Evolutionary conservation across 2,329 filamentous ascomycete genomes (phyloP), one percentile per base, ranked within the genome.

Genomic region (Microcera coccophila): DNA sequence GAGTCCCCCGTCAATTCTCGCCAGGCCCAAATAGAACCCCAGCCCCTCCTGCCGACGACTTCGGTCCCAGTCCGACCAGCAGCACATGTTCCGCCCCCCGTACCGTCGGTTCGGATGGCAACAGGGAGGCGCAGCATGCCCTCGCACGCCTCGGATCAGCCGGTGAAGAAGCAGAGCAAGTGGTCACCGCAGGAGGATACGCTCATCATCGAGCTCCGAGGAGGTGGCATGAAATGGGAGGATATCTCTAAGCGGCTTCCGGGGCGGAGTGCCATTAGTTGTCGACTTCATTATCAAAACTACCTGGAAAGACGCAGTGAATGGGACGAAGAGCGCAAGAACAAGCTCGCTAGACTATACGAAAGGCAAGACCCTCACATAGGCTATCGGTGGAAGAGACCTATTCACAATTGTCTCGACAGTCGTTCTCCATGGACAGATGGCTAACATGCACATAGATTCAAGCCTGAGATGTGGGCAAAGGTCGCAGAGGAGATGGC

Each of bases 381-480:
- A 17, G 15, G 8, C 8, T 18, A 8, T 8, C 11, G 18, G 8
- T 10, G 11, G 29, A 16, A 20, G 18, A 15, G 16, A 18, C 11
- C 8, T 32, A 19, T 17, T 35, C 16, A 10, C 33, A 35, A 35
- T 8, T 9, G 8, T 12, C 18, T 17, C 29, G 16, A 8, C 8
- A 18, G 18, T 26, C 12, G 22, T 12, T 20, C 18, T 19, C 29
- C 7, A 8, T 16, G 15, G 9, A 20, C 5, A 16, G 4, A 35
- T 18, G 4, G 33, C 54, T 62, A 44, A 62, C 50, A 44, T 24
- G 14, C 10, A 33, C 16, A 4, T 62, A 97, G 91, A 66, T 95
- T 96, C 74, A 96, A 96, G 68, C 82, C 87, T 50, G 90, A 97
- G 62, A 97, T 97, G 89, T 98, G 91, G 91, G 83, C 87, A 47